Percentiles rank a stretch among this genome's conserved stretches.
These are phyloP conservation scores for Aquilaria sinensis DNA, from an alignment of 345 rosid species.

Conservation along the genomic window DNA sequence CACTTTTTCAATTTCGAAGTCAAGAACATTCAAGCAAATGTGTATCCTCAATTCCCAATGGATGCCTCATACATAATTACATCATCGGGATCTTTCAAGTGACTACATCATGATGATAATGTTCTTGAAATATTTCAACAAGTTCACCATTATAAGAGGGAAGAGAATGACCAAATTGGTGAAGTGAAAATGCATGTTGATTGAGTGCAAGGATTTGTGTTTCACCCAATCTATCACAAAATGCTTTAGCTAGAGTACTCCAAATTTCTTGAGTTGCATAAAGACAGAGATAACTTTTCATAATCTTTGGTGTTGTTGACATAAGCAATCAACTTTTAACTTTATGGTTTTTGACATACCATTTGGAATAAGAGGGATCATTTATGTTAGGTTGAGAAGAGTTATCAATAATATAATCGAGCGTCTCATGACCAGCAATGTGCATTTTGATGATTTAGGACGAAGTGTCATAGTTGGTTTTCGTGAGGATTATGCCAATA, in stretches of 20 bases:
- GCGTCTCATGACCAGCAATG: not conserved
- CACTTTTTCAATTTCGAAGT: not conserved
- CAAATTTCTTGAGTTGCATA: constrained; percentile 5
- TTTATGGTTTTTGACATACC: constrained; percentile 9
- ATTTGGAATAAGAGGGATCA: not conserved
- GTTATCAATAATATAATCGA: not conserved
- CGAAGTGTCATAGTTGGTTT: constrained; percentile 7
- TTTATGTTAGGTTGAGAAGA: not conserved
- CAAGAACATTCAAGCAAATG: constrained; percentile 4
- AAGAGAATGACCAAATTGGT: not conserved
- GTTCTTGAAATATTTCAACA: constrained; percentile 11
- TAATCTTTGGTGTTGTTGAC: not conserved
- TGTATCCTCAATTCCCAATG: not conserved
- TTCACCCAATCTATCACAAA: constrained; percentile 7
- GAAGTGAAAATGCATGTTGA: not conserved
- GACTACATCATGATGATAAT: constrained; percentile 1
- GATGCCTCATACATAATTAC: not conserved
- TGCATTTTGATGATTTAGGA: constrained; percentile 5
- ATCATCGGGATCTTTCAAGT: constrained; percentile 7
- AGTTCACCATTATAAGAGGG: constrained; percentile 12
- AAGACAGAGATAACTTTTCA: not conserved
- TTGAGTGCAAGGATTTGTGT: not conserved
- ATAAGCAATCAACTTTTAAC: not conserved
- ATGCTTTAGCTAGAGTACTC: constrained; percentile 11
- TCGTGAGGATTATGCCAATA: not conserved